phyloP scores from a whole-genome alignment of 176 grass and related monocot species.

The Avena atlantica region DNA sequence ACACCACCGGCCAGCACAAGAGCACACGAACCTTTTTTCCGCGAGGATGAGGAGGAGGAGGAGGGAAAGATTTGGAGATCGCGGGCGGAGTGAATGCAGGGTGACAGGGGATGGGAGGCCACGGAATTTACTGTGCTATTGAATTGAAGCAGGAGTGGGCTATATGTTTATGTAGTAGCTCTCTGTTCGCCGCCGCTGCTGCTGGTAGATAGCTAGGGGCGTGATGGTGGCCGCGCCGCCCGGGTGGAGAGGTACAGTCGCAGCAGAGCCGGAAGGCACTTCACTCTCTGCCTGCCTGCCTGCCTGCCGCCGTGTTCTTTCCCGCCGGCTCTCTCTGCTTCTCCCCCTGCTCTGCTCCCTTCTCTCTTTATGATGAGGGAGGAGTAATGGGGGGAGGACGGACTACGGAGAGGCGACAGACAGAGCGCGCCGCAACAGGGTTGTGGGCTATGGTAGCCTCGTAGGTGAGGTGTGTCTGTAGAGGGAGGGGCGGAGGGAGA shows the following conservation, averaged over 20 bases:
- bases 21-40: conserved; percentile 42
- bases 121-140: conserved; percentile 56
- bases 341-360: background rate
- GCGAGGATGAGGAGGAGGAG: background rate
- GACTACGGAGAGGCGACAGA: background rate
- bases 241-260: conserved; percentile 29
- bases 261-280: background rate
- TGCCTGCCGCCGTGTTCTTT: background rate
- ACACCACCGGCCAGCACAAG: background rate
- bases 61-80: conserved; percentile 45
- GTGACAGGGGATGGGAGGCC: conserved; percentile 32
- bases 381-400: conserved; percentile 32
- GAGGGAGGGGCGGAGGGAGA: background rate
- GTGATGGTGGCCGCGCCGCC: conserved; percentile 42
- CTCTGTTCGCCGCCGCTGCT: conserved; percentile 4
- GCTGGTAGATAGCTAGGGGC: background rate
- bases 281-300: conserved; percentile 12
- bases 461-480: conserved; percentile 17
- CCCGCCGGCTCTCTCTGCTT: conserved; percentile 1
- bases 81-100: conserved; percentile 51
- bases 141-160: conserved; percentile 35
- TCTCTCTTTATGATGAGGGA: conserved; percentile 54
- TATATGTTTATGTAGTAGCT: background rate
- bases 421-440: background rate
- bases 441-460: conserved; percentile 41